Conservation (phyloP, 2,329 filamentous ascomycete species). For the Cladophialophora chaetospira region DNA sequence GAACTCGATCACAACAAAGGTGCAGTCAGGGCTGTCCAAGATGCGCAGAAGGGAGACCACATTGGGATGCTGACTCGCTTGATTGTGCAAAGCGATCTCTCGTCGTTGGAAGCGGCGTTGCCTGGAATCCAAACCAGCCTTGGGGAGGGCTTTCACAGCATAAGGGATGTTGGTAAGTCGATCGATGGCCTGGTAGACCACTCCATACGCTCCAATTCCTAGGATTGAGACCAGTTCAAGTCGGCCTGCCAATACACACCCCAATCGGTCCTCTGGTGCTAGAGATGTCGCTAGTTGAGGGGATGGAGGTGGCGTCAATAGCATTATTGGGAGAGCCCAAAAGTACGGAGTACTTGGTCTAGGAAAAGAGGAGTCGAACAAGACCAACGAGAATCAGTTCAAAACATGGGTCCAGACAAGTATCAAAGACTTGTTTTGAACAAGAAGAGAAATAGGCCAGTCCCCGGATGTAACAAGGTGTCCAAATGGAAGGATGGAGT, state of each 20-base stretch:
- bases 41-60: slow-evolving; percentile 94
- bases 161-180: slow-evolving; percentile 78
- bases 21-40: slow-evolving; percentile 87
- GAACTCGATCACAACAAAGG: slow-evolving; percentile 94
- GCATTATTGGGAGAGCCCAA: slow-evolving; percentile 48
- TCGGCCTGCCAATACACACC: slow-evolving; percentile 77
- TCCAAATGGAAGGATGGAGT: slow-evolving; percentile 4
- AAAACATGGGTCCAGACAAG: slow-evolving; percentile 35
- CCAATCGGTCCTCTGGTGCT: slow-evolving; percentile 81
- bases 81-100: slow-evolving; percentile 89
- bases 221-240: slow-evolving; percentile 83
- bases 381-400: slow-evolving; percentile 31
- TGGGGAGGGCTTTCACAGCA: slow-evolving; percentile 96
- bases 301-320: slow-evolving; percentile 50
- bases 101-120: slow-evolving; percentile 89
- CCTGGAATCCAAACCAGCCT: slow-evolving; percentile 82
- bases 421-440: slow-evolving; percentile 25
- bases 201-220: slow-evolving; percentile 92
- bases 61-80: slow-evolving; percentile 85
- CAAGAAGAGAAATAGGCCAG: slow-evolving; percentile 25
- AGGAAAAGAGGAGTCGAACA: slow-evolving; percentile 31
- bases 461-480: slow-evolving; percentile 11
- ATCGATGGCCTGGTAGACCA: slow-evolving; percentile 88
- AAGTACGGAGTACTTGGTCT: slow-evolving; percentile 34
- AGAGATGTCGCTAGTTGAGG: slow-evolving; percentile 53